Evolutionary conservation across 805 yeast genomes (phyloP).

Genomic region (Brettanomyces bruxellensis): DNA sequence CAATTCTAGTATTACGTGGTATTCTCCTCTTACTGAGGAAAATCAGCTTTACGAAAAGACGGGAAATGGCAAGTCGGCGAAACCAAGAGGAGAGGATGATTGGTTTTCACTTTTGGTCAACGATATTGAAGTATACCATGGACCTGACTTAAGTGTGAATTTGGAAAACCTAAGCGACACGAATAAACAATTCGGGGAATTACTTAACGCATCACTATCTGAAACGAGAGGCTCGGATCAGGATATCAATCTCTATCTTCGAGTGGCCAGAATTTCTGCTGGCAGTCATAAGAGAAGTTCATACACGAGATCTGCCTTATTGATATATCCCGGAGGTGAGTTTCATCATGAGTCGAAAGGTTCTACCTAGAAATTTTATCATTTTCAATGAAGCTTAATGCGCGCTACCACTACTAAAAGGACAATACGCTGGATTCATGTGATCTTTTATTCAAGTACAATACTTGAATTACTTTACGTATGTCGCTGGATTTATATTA

Average conservation of each 20-base stretch:
- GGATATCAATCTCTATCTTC: conserved; percentile 34
- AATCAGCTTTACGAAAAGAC: not conserved
- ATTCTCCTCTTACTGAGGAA: not conserved
- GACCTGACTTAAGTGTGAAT: conserved; percentile 36
- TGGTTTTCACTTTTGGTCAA: conserved; percentile 59
- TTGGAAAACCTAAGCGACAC: conserved; percentile 26
- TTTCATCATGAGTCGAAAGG: not conserved
- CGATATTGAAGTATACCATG: conserved; percentile 71
- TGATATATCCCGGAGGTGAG: not conserved
- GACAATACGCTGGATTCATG: too few species aligned
- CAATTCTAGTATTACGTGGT: conserved; percentile 32
- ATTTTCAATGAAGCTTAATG: too few species aligned
- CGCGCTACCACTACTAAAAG: too few species aligned
- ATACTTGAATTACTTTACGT: too few species aligned
- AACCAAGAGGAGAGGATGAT: not conserved
- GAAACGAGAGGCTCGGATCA: conserved; percentile 6
- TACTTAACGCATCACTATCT: conserved; percentile 25
- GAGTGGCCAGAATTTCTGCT: conserved; percentile 36
- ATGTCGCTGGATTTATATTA: too few species aligned
- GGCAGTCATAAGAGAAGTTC: conserved; percentile 34
- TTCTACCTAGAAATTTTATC: not conserved
- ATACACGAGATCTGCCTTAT: conserved; percentile 46
- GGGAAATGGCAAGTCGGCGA: not conserved
- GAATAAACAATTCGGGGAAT: conserved; percentile 20
- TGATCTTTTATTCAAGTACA: too few species aligned